Conservation (phyloP, 2,329 filamentous ascomycete species). For the Dactylellina cionopaga region DNA sequence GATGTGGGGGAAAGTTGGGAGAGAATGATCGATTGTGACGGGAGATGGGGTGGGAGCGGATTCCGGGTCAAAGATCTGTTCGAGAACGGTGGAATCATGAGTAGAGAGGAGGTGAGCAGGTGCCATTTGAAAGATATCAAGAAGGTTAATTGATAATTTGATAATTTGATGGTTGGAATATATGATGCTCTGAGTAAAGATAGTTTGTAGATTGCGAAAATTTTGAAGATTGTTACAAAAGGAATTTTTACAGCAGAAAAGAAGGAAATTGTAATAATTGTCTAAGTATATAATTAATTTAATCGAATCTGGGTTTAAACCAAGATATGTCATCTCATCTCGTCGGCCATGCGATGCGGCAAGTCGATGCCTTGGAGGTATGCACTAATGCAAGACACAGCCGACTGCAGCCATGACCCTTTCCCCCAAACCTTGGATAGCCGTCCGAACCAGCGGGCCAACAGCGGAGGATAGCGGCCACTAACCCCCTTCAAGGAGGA, state of each 20-base stretch:
- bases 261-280: too few species aligned
- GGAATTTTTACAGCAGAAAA: too few species aligned
- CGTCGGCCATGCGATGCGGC: slow-evolving; percentile 14
- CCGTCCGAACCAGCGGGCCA: slow-evolving; percentile 7
- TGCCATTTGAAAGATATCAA: slow-evolving; percentile 44
- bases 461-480: slow-evolving; percentile 33
- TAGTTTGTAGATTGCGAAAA: background rate
- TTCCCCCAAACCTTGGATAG: slow-evolving; percentile 25
- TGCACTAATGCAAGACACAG: slow-evolving; percentile 14
- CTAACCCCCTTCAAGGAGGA: slow-evolving; percentile 17
- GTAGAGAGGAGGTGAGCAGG: slow-evolving; percentile 63
- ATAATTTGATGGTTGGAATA: too few species aligned
- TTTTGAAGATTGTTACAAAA: background rate
- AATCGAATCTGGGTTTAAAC: background rate
- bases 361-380: too few species aligned
- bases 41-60: slow-evolving; percentile 66
- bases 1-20: slow-evolving; percentile 60
- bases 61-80: slow-evolving; percentile 75
- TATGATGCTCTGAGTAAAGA: too few species aligned
- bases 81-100: slow-evolving; percentile 71
- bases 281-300: too few species aligned
- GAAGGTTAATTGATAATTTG: too few species aligned
- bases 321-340: slow-evolving; percentile 37
- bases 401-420: slow-evolving; percentile 31
- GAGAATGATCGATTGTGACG: slow-evolving; percentile 66